phyloP scores from a whole-genome alignment of 352 stramenopile genomes.

The Phytophthora ohioensis region DNA sequence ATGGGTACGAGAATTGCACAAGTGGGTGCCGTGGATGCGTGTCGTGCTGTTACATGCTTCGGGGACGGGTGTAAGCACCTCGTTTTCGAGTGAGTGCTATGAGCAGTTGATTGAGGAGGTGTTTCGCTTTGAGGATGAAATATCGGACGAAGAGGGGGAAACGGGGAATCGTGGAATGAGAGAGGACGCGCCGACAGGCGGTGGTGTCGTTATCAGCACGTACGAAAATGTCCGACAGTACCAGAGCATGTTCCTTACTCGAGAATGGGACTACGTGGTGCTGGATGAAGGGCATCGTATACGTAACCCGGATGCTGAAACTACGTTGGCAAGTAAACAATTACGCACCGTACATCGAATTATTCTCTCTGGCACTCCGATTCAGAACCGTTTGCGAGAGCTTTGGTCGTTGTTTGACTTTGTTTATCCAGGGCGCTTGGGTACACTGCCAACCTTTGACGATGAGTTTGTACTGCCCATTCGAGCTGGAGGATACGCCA shows the following conservation, averaged over 20 bases:
- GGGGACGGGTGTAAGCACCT: constrained; percentile 58
- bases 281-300: constrained; percentile 99
- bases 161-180: constrained; percentile 11
- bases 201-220: constrained; percentile 95
- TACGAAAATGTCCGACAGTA: constrained; percentile 97
- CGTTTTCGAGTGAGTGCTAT: constrained; percentile 52
- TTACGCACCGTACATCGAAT: constrained; percentile 92
- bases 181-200: constrained; percentile 34
- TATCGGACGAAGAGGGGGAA: constrained; percentile 27
- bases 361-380: constrained; percentile 93
- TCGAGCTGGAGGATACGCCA: constrained; percentile 93
- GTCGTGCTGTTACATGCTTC: constrained; percentile 92
- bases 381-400: constrained; percentile 96
- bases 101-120: constrained; percentile 74
- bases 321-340: constrained; percentile 96
- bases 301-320: constrained; percentile 97
- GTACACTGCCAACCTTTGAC: constrained; percentile 98
- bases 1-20: constrained; percentile 96
- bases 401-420: constrained; percentile 99
- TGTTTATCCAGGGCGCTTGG: constrained; percentile 97
- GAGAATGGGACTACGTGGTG: constrained; percentile 97
- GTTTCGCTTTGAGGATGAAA: constrained; percentile 40
- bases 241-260: constrained; percentile 88
- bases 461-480: constrained; percentile 98
- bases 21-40: constrained; percentile 92